These are phyloP conservation scores for Cyclotella baltica DNA, from an alignment of 108 stramenopile species.

Conservation along the genomic window DNA sequence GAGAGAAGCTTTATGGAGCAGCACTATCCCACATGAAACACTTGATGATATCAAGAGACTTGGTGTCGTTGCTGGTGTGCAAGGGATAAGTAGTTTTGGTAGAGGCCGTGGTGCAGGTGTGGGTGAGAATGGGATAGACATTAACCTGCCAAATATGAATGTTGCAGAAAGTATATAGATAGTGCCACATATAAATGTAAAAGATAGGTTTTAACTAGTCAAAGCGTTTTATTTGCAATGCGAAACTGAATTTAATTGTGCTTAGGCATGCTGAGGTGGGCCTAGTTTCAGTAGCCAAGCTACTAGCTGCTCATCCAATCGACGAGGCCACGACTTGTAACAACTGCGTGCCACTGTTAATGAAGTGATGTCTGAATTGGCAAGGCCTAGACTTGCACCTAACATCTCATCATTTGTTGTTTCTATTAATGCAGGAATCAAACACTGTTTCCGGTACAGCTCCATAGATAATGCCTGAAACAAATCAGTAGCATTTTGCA, in stretches of 20 bases:
- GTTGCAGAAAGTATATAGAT: constrained; percentile 49
- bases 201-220: too few relatives aligned
- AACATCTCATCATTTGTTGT: constrained; percentile 63
- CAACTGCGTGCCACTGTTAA: constrained; percentile 30
- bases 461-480: constrained; percentile 65
- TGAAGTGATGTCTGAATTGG: background rate
- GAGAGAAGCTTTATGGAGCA: constrained; percentile 82
- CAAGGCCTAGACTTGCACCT: constrained; percentile 12
- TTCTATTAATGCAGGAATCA: constrained; percentile 55
- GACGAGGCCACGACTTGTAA: constrained; percentile 27
- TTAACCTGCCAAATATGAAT: constrained; percentile 44
- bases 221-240: background rate
- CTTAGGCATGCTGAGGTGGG: background rate
- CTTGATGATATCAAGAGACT: constrained; percentile 80
- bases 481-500: constrained; percentile 33
- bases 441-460: constrained; percentile 66
- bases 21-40: constrained; percentile 79
- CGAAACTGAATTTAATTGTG: background rate
- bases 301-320: constrained; percentile 16
- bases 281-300: background rate
- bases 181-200: too few relatives aligned
- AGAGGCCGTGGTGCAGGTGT: constrained; percentile 12
- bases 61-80: constrained; percentile 36
- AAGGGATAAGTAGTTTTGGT: constrained; percentile 23
- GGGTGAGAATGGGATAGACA: background rate